Percentiles rank a stretch among this genome's conserved stretches.
phyloP scores from a whole-genome alignment of 1,284 basidiomycete species.

The Xerocomus cyaneibrunnescens region DNA sequence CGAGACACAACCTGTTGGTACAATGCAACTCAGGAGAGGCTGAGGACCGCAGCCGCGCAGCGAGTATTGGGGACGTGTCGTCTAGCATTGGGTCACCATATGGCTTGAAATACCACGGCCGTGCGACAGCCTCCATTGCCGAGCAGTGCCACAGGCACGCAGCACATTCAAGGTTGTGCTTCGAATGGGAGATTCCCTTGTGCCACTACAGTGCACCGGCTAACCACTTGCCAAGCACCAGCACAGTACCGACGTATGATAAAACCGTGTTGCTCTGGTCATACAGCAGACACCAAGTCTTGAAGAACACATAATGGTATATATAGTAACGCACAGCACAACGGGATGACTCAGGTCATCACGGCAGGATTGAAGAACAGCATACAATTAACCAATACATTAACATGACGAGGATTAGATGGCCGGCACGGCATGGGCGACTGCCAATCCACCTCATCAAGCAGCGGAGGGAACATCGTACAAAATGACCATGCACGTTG shows the following conservation, averaged over 20 bases:
- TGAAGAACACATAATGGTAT: neutral
- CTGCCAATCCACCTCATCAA: slow-evolving; percentile 8
- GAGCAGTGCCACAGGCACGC: no score
- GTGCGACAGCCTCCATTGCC: no score
- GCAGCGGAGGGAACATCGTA: slow-evolving; percentile 27
- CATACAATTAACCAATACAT: slow-evolving; percentile 9
- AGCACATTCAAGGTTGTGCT: neutral
- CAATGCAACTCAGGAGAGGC: neutral
- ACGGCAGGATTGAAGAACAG: neutral
- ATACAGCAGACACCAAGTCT: neutral
- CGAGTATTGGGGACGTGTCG: neutral
- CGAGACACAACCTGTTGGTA: neutral
- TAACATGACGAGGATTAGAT: no score
- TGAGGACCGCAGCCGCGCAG: slow-evolving; percentile 1
- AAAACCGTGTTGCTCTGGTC: slow-evolving; percentile 10
- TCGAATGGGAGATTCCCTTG: no score
- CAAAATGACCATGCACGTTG: slow-evolving; percentile 49
- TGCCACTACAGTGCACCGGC: no score
- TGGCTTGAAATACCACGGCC: neutral
- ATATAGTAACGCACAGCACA: neutral
- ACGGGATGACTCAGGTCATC: no score
- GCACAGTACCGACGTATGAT: neutral
- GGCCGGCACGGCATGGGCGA: no score
- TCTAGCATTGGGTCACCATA: slow-evolving; percentile 8
- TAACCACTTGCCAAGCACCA: neutral